Evolutionary conservation across 352 stramenopile species (phyloP).

Genomic region (Phytophthora lateralis): DNA sequence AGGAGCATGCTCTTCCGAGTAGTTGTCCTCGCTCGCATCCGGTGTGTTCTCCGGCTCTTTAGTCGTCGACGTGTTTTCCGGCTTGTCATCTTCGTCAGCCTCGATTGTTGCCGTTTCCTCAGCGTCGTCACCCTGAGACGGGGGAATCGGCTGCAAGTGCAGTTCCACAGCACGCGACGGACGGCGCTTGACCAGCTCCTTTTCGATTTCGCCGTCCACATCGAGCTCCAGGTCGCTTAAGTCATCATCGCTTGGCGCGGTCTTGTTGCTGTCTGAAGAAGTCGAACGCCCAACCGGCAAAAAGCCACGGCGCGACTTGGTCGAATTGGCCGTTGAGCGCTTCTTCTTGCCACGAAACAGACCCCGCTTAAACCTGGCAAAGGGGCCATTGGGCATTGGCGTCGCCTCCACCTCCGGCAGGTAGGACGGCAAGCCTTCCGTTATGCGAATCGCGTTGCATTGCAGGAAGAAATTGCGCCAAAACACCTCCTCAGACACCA

Average conservation of each 20-base stretch:
- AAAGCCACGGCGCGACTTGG: slow-evolving; percentile 43
- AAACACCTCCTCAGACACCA: slow-evolving; percentile 59
- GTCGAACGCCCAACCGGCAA: slow-evolving; percentile 29
- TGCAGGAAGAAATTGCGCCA: slow-evolving; percentile 80
- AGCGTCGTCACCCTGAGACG: slow-evolving; percentile 16
- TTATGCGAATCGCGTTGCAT: slow-evolving; percentile 59
- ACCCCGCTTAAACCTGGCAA: slow-evolving; percentile 59
- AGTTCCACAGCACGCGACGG: slow-evolving; percentile 51
- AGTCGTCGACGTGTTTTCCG: slow-evolving; percentile 12
- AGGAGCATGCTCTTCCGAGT: slow-evolving; percentile 17
- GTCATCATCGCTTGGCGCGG: slow-evolving; percentile 35
- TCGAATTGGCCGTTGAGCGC: slow-evolving; percentile 37
- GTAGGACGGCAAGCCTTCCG: slow-evolving; percentile 47
- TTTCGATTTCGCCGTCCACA: slow-evolving; percentile 76
- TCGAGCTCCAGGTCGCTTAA: slow-evolving; percentile 68
- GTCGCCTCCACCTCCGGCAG: slow-evolving; percentile 46
- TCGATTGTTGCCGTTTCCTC: slow-evolving; percentile 4
- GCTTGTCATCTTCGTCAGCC: slow-evolving; percentile 21
- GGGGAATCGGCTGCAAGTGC: slow-evolving; percentile 11
- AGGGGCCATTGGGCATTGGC: slow-evolving; percentile 25
- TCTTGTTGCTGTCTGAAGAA: slow-evolving; percentile 40
- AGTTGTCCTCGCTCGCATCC: slow-evolving; percentile 15
- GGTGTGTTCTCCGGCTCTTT: slow-evolving; percentile 24
- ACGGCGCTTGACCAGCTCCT: slow-evolving; percentile 59
- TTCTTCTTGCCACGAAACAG: slow-evolving; percentile 51